Evolutionary conservation across 371 early-diverging fungal species (phyloP), one percentile per base, ranked within the genome.

Genomic region (Mucor plumbeus): DNA sequence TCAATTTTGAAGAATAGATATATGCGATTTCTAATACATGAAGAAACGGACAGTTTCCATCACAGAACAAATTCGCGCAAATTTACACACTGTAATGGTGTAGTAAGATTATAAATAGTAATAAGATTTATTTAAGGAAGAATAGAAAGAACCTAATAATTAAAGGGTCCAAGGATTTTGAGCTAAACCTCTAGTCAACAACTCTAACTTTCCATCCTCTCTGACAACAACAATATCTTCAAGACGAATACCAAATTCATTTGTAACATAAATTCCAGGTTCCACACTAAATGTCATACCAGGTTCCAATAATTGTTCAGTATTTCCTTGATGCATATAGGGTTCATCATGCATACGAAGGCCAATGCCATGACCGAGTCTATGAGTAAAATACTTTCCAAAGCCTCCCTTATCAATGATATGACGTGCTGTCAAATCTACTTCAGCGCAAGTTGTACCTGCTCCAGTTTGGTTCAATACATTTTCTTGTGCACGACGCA

Each of bases 201-300:
- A 68, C 61, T 87, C 88, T 33, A 83, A 70, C 35, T 73, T 64
- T 7, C 80, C 80, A 38, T 82, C 59, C 63, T 83, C 70, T 15
- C 80, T 78, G 26, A 88, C 85, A n/a, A 87, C 74, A n/a, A 84
- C 83, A 36, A 84, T 80, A 59, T 88, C 88, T 67, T 88, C 88
- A 41, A 88, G 66, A 5, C 88, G 77, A 64, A 88, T 85, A 57
- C 88, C 88, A 61, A 80, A 75, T 17, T 78, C 71, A 36, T 72
- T 56, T 0, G 75, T 59, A 7, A 88, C 68, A 64, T 88, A 88
- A 60, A 88, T 74, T 8, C 88, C 88, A 11, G 88, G 88, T 39
- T 88, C 88, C 31, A 84, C 85, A 54, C 82, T 85, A 59, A 88
- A 85, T 31, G 83, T 83, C 84, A 87, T 86, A 8, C 88, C 87